Evolutionary conservation across 768 basidiomycete species (phyloP), one percentile per base, ranked within the genome.

Genomic region (Leucosporidium yakuticum): DNA sequence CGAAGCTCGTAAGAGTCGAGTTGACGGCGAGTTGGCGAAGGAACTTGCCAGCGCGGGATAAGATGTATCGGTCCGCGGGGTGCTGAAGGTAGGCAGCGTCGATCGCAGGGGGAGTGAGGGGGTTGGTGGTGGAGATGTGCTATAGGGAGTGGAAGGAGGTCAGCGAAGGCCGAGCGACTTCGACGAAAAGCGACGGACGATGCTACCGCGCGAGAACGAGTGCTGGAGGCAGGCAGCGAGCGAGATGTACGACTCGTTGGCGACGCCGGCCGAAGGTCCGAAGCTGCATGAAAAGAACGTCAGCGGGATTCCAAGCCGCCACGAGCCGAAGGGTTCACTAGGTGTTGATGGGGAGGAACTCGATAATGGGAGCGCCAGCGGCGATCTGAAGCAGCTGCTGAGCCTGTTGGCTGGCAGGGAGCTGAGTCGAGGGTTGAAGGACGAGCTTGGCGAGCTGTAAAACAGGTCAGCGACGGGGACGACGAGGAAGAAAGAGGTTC

Each of bases 201-300:
- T 57, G 23, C 4, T 25, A 17, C 71, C 71, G 4, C 71, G 58
- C 21, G 48, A 32, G n/a, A 73, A 63, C 19, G 63, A 20, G 49
- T 73, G 68, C 60, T 73, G 71, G 0, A 65, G 44, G 32, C 64
- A 64, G 27, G 47, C 59, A 0, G 64, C 57, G 23, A 84, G 51
- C 0, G 81, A 80, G 27, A 82, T 54, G 69, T 85, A 85, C n/a
- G 75, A 78, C 72, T 82, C 83, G 1, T 80, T 81, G 53, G n/a
- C 70, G 47, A 53, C 67, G 17, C 20, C n/a, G n/a, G n/a, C n/a
- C n/a, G n/a, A n/a, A n/a, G n/a, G n/a, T n/a, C n/a, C n/a, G n/a
- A n/a, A n/a, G n/a, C n/a, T n/a, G n/a, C n/a, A n/a, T n/a, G n/a
- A n/a, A n/a, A n/a, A n/a, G n/a, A n/a, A n/a, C n/a, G n/a, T n/a